Conservation (phyloP, 2,329 filamentous ascomycete genomes). For the Lasiodiplodia hormozganensis region DNA sequence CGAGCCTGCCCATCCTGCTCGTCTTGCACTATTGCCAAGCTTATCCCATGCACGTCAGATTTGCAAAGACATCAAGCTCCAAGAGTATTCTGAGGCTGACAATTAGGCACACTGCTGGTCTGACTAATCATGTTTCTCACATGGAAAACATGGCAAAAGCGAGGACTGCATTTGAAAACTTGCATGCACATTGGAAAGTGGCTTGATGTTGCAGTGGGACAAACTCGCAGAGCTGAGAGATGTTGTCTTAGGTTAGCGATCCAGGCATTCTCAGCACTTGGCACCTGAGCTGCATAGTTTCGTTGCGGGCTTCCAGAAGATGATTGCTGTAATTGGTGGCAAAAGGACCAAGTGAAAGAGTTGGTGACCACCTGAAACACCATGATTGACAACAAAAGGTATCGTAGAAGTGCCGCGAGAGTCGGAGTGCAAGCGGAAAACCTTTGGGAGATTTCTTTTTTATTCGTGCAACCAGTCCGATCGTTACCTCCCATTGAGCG, state of each 20-base stretch:
- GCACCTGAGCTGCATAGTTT: background rate
- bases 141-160: background rate
- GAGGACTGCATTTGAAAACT: background rate
- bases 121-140: background rate
- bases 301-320: background rate
- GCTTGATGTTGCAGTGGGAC: background rate
- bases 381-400: conserved; percentile 1
- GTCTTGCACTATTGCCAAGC: background rate
- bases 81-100: background rate
- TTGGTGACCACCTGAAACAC: conserved; percentile 10
- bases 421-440: conserved; percentile 5
- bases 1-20: background rate
- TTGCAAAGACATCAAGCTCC: background rate
- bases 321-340: background rate
- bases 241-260: background rate
- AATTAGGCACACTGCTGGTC: background rate
- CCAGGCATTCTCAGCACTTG: background rate
- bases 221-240: background rate
- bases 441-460: conserved; percentile 30
- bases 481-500: conserved; percentile 28
- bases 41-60: conserved; percentile 8
- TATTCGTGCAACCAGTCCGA: conserved; percentile 30
- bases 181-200: background rate
- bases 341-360: background rate
- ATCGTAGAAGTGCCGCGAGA: conserved; percentile 6